phyloP scores from a whole-genome alignment of 441 rosid species.

The Pelargonium australe region DNA sequence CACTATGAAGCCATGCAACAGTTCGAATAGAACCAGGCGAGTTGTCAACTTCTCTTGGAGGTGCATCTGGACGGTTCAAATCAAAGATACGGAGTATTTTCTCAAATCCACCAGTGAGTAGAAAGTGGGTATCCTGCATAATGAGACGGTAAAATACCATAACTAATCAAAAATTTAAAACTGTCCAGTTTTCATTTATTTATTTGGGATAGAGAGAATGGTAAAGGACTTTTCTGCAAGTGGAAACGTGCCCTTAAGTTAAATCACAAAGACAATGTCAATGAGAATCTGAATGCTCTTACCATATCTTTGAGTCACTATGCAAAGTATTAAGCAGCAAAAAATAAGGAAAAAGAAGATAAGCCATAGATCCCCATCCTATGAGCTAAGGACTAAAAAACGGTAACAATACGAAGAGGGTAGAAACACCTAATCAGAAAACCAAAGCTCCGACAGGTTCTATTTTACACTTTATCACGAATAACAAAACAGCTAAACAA shows the following conservation, averaged over 20 bases:
- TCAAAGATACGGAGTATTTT: slow-evolving; percentile 77
- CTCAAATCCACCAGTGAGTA: slow-evolving; percentile 92
- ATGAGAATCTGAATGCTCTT: too few species aligned
- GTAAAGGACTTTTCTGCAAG: too few species aligned
- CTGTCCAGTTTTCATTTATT: background rate
- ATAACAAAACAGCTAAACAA: background rate
- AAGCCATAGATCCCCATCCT: too few species aligned
- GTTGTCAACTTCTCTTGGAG: slow-evolving; percentile 68
- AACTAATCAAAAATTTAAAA: too few species aligned
- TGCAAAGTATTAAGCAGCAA: background rate
- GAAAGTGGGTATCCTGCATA: slow-evolving; percentile 65
- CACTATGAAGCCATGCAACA: slow-evolving; percentile 90
- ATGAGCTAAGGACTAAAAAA: too few species aligned
- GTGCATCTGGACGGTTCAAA: slow-evolving; percentile 72
- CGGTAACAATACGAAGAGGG: background rate
- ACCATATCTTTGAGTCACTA: too few species aligned
- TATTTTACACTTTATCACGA: background rate
- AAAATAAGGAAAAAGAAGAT: too few species aligned
- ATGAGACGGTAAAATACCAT: slow-evolving; percentile 4
- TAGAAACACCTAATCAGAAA: background rate
- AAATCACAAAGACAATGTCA: too few species aligned
- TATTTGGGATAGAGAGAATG: background rate
- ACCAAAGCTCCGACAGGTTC: background rate
- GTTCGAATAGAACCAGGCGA: slow-evolving; percentile 87
- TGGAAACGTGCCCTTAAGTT: too few species aligned